These are phyloP conservation scores for Lepraria neglecta DNA, from an alignment of 495 filamentous ascomycete species.

Conservation along the genomic window DNA sequence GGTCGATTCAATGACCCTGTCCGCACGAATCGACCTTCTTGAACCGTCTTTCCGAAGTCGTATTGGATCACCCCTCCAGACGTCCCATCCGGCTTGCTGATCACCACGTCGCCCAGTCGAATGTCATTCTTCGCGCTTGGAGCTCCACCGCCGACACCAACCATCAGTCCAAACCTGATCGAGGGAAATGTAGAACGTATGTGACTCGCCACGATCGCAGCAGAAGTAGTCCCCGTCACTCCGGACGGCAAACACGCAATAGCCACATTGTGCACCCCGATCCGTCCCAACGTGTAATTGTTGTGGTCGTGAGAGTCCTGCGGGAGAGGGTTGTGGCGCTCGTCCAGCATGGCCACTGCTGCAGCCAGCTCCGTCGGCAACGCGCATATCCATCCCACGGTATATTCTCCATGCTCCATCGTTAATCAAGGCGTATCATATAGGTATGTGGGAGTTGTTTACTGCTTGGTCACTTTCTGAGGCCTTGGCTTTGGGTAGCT, in stretches of 20 bases:
- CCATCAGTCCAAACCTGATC: no score
- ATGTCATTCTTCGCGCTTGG: no score
- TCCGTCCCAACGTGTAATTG: constrained; percentile 34
- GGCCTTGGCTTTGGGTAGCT: constrained; percentile 1
- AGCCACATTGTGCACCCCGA: constrained; percentile 38
- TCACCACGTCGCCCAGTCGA: no score
- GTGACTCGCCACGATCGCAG: no score
- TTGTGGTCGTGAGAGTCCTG: constrained; percentile 29
- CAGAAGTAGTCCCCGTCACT: constrained; percentile 37
- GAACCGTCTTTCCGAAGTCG: no score
- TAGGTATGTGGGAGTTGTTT: neutral
- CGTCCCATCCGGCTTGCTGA: no score
- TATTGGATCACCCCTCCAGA: no score
- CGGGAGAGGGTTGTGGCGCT: constrained; percentile 32
- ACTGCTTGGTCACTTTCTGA: constrained; percentile 1
- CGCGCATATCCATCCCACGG: constrained; percentile 46
- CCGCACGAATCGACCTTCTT: no score
- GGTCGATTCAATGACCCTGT: no score
- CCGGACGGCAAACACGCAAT: constrained; percentile 37
- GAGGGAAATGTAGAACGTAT: no score
- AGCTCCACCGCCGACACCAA: no score
- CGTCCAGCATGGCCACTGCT: constrained; percentile 43
- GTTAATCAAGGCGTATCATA: neutral
- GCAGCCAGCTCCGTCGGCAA: no score
- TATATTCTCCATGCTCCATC: constrained; percentile 31